These are phyloP conservation scores for Coemansia sp. DNA, from an alignment of 192 early-diverging fungal species.

Conservation along the genomic window DNA sequence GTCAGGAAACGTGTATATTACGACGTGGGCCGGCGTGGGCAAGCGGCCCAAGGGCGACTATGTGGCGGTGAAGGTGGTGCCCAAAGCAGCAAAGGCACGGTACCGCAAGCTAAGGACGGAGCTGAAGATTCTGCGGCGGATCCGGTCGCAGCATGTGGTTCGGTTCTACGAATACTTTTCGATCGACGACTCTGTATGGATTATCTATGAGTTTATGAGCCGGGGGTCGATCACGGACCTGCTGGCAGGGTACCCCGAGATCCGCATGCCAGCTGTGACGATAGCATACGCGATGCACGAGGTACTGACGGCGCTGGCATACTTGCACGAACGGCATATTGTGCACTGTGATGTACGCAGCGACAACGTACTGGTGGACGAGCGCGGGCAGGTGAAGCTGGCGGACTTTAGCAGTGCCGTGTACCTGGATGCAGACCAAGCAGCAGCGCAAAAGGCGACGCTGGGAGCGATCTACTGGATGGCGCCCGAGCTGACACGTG, in stretches of 20 bases:
- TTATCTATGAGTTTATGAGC: constrained; percentile 61
- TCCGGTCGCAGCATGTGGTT: constrained; percentile 54
- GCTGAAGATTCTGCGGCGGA: constrained; percentile 54
- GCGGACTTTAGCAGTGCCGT: constrained; percentile 58
- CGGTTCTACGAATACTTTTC: constrained; percentile 57
- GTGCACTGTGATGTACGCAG: constrained; percentile 59
- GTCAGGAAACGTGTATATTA: constrained; percentile 53
- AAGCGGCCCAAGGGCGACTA: constrained; percentile 47
- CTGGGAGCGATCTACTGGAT: constrained; percentile 59
- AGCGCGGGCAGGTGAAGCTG: constrained; percentile 69
- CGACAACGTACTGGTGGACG: constrained; percentile 58
- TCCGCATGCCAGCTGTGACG: constrained; percentile 42
- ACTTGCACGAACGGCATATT: constrained; percentile 53
- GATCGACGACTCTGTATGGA: constrained; percentile 58
- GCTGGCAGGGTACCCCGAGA: constrained; percentile 53
- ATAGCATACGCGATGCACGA: constrained; percentile 53
- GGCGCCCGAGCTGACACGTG: constrained; percentile 56
- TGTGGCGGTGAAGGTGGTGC: constrained; percentile 55
- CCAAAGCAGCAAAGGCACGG: constrained; percentile 50
- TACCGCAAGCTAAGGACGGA: constrained; percentile 56
- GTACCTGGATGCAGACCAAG: constrained; percentile 41
- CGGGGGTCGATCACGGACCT: constrained; percentile 56
- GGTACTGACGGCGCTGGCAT: constrained; percentile 55
- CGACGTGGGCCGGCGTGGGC: constrained; percentile 32
- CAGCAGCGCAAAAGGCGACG: constrained; percentile 40